These are phyloP conservation scores for Dioscorea alata DNA, from an alignment of 106 monocot genomes.

Conservation along the genomic window DNA sequence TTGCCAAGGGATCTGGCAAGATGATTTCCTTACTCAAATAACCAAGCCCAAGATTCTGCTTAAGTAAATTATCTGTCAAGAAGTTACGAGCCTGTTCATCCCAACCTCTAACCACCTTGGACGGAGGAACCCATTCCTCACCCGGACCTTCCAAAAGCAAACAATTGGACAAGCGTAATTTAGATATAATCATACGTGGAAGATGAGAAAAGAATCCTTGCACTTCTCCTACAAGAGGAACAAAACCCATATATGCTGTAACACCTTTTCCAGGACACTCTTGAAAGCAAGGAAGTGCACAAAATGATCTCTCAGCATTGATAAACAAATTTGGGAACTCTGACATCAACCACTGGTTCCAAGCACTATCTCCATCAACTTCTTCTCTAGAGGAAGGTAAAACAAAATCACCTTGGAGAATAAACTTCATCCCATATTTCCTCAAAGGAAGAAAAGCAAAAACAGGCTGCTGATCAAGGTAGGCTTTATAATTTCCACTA, in stretches of 20 bases:
- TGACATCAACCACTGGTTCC: conserved; percentile 98
- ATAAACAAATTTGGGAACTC: conserved; percentile 87
- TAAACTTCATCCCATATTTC: conserved; percentile 92
- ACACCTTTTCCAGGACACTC: conserved; percentile 71
- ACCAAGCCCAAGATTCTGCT: conserved; percentile 74
- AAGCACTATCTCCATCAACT: conserved; percentile 91
- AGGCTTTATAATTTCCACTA: conserved; percentile 50
- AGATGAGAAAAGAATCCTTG: conserved; percentile 90
- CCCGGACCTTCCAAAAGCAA: conserved; percentile 64
- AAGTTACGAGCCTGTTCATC: conserved; percentile 60
- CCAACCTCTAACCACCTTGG: conserved; percentile 85
- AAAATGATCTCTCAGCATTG: conserved; percentile 57
- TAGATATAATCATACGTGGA: conserved; percentile 84
- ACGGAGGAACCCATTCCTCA: conserved; percentile 66
- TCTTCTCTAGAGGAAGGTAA: conserved; percentile 98
- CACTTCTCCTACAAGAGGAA: conserved; percentile 81
- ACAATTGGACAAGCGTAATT: conserved; percentile 65
- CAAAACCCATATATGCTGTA: conserved; percentile 80
- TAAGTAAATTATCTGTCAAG: conserved; percentile 63
- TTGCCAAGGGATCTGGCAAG: conserved; percentile 75
- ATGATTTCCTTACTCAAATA: conserved; percentile 71
- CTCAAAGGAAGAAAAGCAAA: conserved; percentile 97
- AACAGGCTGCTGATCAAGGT: conserved; percentile 75
- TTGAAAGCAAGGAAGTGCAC: conserved; percentile 71
- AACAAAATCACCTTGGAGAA: conserved; percentile 97